Base-by-base conservation (phyloP, 2,329 filamentous ascomycete species). In the Rhytidhysteron rufulum region DNA sequence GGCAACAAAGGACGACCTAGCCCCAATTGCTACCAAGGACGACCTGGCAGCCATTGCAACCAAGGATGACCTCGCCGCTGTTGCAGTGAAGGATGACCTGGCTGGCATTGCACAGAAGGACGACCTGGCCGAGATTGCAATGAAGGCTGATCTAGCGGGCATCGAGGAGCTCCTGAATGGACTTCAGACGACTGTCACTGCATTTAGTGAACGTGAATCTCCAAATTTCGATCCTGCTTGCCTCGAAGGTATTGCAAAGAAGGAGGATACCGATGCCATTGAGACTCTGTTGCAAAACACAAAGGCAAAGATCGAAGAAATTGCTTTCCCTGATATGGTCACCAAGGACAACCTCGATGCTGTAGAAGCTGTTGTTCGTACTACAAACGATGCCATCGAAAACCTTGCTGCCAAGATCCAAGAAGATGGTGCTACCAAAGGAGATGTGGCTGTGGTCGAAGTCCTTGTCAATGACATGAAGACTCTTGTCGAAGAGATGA, bases 251-350 rank as follows among this genome's bases (percentile, higher is more conserved):
- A 62, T 74, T 2, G 82, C 85, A 5, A 81, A 75, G 22, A 87
- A 87, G 58, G 88, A 95, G 50, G 90, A 97, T 53, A 87, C 90
- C 0, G 82, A 91, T 45, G 88, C 88, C 9, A 90, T 97, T 43
- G 91, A 96, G 64, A 94, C 86, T 0, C 82, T 97, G 35, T 75
- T 97, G 10, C 82, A 85, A 31, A 95, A 95, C 60, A 90, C 89
- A 22, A 96, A 96, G 62, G 82, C 84, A 4, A 86, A 86, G 34
- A 72, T 97, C 8, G 91, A 96, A 43, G 89, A 95, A 43, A 78
- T 95, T 36, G 79, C 64, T 4, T 62, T 79, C 19, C 72, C 77
- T 1, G 72, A 90, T 37, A 77, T 81, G 3, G 81, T 89, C 8
- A 78, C 71, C 22, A 75, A 78, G 31, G 77, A 81, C 41, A 75